Percentiles rank a stretch among this genome's conserved stretches.
Conservation (phyloP, 345 rosid species). For the Eucalyptus melliodora region DNA sequence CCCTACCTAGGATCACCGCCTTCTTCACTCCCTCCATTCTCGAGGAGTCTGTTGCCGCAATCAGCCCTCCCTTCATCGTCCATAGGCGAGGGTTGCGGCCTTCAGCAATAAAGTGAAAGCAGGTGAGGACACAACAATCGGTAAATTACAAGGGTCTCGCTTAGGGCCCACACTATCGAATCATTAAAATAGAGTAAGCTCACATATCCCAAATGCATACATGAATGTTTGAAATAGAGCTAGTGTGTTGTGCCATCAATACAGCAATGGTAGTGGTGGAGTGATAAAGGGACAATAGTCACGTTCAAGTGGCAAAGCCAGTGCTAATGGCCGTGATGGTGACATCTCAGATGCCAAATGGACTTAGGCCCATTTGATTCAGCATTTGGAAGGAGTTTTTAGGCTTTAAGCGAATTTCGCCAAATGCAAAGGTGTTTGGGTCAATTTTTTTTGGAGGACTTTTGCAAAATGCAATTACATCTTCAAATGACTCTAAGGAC, state of each 20-base stretch:
- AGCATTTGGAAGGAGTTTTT: too few species aligned
- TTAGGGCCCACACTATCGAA: background rate
- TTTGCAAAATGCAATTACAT: too few species aligned
- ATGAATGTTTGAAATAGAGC: background rate
- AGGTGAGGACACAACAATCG: background rate
- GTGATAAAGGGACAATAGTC: background rate
- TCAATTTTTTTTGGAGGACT: too few species aligned
- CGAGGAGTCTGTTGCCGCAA: background rate
- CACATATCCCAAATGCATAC: background rate
- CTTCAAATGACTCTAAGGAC: too few species aligned
- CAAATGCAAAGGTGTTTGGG: too few species aligned
- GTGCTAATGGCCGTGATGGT: background rate
- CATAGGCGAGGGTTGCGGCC: background rate
- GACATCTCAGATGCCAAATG: background rate
- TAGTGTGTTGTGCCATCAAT: background rate
- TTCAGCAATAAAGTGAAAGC: background rate
- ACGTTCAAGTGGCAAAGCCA: background rate
- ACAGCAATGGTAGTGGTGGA: background rate
- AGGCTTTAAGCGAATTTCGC: too few species aligned
- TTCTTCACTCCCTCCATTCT: background rate
- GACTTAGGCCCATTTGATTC: background rate
- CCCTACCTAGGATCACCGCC: background rate
- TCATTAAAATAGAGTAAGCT: background rate
- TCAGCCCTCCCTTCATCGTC: background rate
- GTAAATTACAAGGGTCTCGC: background rate